Base-by-base conservation (phyloP, 306 rosid genomes). In the Dalbergia cultrata region DNA sequence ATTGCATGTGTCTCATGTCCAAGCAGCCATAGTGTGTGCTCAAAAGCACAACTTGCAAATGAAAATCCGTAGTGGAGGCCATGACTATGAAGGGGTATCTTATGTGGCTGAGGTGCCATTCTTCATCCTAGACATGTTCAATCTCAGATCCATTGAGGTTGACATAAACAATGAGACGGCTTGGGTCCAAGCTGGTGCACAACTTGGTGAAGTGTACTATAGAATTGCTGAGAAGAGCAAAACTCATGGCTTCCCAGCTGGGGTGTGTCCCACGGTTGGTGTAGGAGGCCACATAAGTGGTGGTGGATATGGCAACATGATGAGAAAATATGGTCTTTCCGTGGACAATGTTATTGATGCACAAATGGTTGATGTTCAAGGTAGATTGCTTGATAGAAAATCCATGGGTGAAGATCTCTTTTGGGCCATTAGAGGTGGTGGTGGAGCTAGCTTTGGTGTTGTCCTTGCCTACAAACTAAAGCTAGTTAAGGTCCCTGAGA, bases 341-440 rank as follows among this genome's bases (percentile, higher is more conserved):
- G 86, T 90, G 10, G 98, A 93, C 68, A 80, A 90, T 85, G 61
- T 88, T 9, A 4, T 91, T 50, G 98, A 93, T 83, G 97, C 97
- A 3, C 49, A 72, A 33, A 41, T 91, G 0, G 77, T 93, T 31
- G 94, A 93, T 80, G 89, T 52, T 53, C 69, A 80, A 26, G 98
- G 93, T 2, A 88, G 77, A 13, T 50, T 90, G 31, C 61, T 93
- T 33, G 92, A 87, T 70, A 85, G 94, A 77, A 67, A 83, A 81
- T 68, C 86, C 1, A 93, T 93, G 98, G 97, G 97, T 0, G 97
- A 91, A 66, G 91, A 91, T 86, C 88, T 93, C n/a, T 93, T 93
- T 47, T 93, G 98, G 98, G 94, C 97, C 7, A 93, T 93, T 13
- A 87, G 80, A 83, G 97, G 98, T 16, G 97, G 94, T 14, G 97